These are phyloP conservation scores for Chaetoceros muelleri DNA, from an alignment of 108 stramenopile genomes.

Conservation along the genomic window DNA sequence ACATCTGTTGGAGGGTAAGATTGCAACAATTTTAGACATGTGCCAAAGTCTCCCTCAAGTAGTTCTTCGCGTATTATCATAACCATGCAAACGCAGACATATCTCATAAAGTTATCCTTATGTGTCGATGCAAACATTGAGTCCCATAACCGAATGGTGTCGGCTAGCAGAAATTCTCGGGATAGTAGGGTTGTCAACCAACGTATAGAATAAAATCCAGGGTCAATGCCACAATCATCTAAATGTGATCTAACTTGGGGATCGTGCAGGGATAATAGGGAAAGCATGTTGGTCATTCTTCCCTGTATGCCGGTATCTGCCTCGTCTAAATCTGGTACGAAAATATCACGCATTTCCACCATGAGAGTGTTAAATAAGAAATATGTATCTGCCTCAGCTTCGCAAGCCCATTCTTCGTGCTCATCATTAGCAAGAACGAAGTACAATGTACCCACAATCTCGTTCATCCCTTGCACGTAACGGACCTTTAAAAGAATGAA, in stretches of 20 bases:
- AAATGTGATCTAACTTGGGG: constrained; percentile 82
- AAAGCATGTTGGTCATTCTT: constrained; percentile 69
- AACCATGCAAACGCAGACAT: constrained; percentile 89
- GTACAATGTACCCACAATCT: constrained; percentile 87
- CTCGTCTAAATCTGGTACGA: constrained; percentile 76
- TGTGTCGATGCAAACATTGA: constrained; percentile 87
- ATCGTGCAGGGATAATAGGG: constrained; percentile 68
- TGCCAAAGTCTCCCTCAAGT: constrained; percentile 62
- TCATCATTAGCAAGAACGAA: constrained; percentile 84
- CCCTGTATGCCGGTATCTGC: constrained; percentile 82
- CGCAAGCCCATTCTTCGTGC: constrained; percentile 57
- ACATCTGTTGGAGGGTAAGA: constrained; percentile 65
- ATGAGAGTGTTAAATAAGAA: constrained; percentile 86
- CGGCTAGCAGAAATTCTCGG: constrained; percentile 88
- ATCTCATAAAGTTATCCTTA: constrained; percentile 86
- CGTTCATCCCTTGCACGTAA: constrained; percentile 99
- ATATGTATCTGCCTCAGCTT: constrained; percentile 90
- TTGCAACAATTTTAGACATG: constrained; percentile 61
- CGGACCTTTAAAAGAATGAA: constrained; percentile 29
- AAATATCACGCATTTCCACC: constrained; percentile 86
- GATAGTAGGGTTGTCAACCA: constrained; percentile 96
- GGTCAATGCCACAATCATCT: constrained; percentile 68
- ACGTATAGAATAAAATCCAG: constrained; percentile 81
- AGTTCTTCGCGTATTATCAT: constrained; percentile 73
- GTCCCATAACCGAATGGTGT: constrained; percentile 97